These are phyloP conservation scores for Zea mays DNA, from an alignment of 176 grass and related monocot genomes.

Conservation along the genomic window Zm-B73-REFERENCE-NAM-5.0 NC_050096.1:278891501-278892000, in stretches of 20 bases:
- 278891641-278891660: constrained; percentile 37
- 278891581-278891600: neutral
- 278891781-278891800: neutral
- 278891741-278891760: neutral
- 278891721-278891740: neutral
- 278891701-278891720: constrained; percentile 23
- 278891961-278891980: neutral
- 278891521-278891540: constrained; percentile 15
- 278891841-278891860: neutral
- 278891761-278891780: neutral
- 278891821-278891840: constrained; percentile 18
- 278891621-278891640: neutral
- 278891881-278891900: neutral
- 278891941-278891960: neutral
- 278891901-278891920: neutral
- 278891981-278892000: too few relatives aligned
- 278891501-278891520: neutral
- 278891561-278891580: neutral
- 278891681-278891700: neutral
- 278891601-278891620: neutral
- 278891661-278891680: neutral
- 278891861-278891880: neutral
- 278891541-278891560: constrained; percentile 30
- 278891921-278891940: too few relatives aligned
- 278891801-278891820: neutral